These are phyloP conservation scores for Allodekkera sacchari DNA, from an alignment of 805 yeast species.

Conservation along the genomic window DNA sequence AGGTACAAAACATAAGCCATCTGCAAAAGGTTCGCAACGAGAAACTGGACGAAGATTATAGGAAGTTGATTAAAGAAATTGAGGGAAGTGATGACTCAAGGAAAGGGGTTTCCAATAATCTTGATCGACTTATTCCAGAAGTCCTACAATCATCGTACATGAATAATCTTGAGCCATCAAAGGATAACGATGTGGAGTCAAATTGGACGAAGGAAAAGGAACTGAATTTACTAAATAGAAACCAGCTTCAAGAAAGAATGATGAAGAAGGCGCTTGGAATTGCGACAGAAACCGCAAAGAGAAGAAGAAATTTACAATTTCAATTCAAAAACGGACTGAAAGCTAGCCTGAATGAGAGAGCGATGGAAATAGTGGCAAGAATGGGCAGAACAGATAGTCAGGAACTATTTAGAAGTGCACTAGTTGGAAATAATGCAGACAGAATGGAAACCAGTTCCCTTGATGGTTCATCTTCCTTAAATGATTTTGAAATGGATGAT, in stretches of 20 bases:
- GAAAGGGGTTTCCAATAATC: not conserved
- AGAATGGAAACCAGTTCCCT: too few relatives aligned
- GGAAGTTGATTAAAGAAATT: constrained; percentile 4
- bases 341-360: not conserved
- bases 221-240: not conserved
- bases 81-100: constrained; percentile 1
- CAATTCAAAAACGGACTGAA: constrained; percentile 2
- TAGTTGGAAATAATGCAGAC: too few relatives aligned
- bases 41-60: constrained; percentile 11
- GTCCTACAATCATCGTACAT: constrained; percentile 19
- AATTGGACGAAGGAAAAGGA: not conserved
- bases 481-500: too few relatives aligned
- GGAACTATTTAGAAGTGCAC: too few relatives aligned
- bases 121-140: constrained; percentile 17
- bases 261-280: constrained; percentile 1
- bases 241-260: constrained; percentile 2
- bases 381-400: too few relatives aligned
- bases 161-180: constrained; percentile 16
- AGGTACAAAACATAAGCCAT: constrained; percentile 9
- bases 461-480: too few relatives aligned
- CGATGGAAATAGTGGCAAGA: not conserved
- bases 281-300: not conserved
- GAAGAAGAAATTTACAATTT: not conserved
- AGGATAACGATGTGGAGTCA: constrained; percentile 8
- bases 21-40: constrained; percentile 13